Conservation (phyloP, 2,329 filamentous ascomycete genomes). For the Cryphonectria naterciae region DNA sequence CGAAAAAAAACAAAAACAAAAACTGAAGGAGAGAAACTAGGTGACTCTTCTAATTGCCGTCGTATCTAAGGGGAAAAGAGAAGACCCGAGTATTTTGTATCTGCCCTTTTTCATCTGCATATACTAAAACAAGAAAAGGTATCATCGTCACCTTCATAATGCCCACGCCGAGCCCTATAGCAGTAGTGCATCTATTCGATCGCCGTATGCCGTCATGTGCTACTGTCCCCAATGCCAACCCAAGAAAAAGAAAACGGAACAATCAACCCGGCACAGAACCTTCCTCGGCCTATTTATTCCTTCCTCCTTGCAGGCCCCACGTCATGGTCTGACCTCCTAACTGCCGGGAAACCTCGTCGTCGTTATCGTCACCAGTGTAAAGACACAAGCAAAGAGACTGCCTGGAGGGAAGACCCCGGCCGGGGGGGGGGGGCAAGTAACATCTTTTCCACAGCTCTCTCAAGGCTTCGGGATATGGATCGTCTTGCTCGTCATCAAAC, state of each 20-base stretch:
- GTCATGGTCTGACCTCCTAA: background rate
- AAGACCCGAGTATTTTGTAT: background rate
- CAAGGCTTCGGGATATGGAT: conserved; percentile 91
- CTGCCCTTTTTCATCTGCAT: background rate
- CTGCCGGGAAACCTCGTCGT: background rate
- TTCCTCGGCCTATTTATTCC: background rate
- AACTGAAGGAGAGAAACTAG: background rate
- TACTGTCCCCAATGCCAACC: background rate
- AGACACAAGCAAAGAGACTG: background rate
- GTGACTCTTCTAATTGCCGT: background rate
- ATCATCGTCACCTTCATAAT: conserved; percentile 19
- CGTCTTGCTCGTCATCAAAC: conserved; percentile 92
- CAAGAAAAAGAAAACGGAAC: background rate
- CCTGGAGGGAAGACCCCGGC: no score
- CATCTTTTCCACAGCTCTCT: conserved; percentile 13
- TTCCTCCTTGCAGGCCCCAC: background rate
- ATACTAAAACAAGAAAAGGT: conserved; percentile 23
- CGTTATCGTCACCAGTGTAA: background rate
- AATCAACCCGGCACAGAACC: background rate
- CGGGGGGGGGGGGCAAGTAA: background rate
- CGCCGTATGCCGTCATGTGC: background rate
- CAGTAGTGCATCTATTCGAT: background rate
- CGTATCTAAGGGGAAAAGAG: background rate
- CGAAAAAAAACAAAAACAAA: no score
- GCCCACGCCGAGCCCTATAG: background rate